Percentiles rank a stretch among this genome's conserved stretches.
Conservation (phyloP, 805 yeast species). For the Monosporozyma aerobia region DNA sequence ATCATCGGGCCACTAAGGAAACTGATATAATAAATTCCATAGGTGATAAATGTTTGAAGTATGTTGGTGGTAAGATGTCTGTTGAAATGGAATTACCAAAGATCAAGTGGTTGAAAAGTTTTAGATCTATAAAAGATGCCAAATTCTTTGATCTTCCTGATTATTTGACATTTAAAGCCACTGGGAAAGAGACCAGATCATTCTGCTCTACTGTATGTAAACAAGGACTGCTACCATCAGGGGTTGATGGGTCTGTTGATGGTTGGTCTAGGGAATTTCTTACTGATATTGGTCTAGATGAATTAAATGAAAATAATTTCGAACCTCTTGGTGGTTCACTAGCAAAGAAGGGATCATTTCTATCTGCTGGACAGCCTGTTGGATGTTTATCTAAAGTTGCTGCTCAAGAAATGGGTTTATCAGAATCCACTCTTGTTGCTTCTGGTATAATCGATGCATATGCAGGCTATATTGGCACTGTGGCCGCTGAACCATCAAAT, state of each 20-base stretch:
- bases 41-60: conserved; percentile 67
- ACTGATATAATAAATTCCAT: conserved; percentile 76
- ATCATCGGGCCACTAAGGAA: conserved; percentile 83
- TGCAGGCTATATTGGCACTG: conserved; percentile 98
- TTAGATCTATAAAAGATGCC: conserved; percentile 55
- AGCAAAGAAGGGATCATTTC: conserved; percentile 34
- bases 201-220: conserved; percentile 89
- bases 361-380: conserved; percentile 84
- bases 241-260: conserved; percentile 73
- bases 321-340: conserved; percentile 77
- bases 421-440: conserved; percentile 75
- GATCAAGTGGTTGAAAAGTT: conserved; percentile 88
- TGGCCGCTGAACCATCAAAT: conserved; percentile 63
- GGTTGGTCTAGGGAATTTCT: conserved; percentile 91
- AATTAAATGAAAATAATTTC: conserved; percentile 68
- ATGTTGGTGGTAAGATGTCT: conserved; percentile 96
- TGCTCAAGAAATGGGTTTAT: conserved; percentile 77
- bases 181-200: conserved; percentile 79
- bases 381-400: conserved; percentile 60
- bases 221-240: conserved; percentile 88
- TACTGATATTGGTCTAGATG: conserved; percentile 57
- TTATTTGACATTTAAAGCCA: conserved; percentile 82
- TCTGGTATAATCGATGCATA: conserved; percentile 97
- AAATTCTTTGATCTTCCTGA: conserved; percentile 92
- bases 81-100: conserved; percentile 98